Evolutionary conservation across 352 stramenopile species (phyloP), one percentile per base, ranked within the genome.

Genomic region (Phytophthora chlamydospora): DNA sequence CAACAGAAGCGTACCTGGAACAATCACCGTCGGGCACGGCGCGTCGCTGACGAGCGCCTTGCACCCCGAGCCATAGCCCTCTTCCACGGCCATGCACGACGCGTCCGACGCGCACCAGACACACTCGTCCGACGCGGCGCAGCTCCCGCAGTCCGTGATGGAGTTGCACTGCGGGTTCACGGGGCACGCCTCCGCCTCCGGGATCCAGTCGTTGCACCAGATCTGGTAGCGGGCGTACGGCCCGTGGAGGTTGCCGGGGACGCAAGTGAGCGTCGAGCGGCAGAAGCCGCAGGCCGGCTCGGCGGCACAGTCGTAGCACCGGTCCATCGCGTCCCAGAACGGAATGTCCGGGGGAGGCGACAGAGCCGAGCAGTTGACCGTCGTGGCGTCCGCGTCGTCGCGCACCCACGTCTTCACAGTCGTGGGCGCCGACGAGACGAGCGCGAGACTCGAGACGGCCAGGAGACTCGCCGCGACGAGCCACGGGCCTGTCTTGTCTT

Each of bases 81-180:
- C 92, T 57, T 96, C 85, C 9, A 93, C 55, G 3, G 89, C 82
- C 65, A 97, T 83, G 66, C 94, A 98, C 9, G 59, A 71, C 34
- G 77, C 78, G 48, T 95, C 74, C 6, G 84, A 96, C 5, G 90
- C 83, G 58, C 94, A 98, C 93, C 93, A 98, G 9, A 88, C 85
- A 51, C 94, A 98, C 42, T 88, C 61, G 13, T 76, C 50, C 13
- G 71, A 74, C 14, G 44, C 70, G 3, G 85, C 76, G 43, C 94
- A 98, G 21, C 33, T 58, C 2, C 55, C 62, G 48, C 93, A 98
- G 34, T 80, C 70, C 11, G 61, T 74, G 21, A 80, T 61, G 3
- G 52, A 38, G 34, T 85, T 52, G 56, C 85, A 93, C 35, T 72
- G 55, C 11, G 84, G 84, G 45, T 89, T 88, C 43, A 82, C 62